Base-by-base conservation (phyloP, 2,329 filamentous ascomycete genomes). In the Emmonsiellopsis sp. region DNA sequence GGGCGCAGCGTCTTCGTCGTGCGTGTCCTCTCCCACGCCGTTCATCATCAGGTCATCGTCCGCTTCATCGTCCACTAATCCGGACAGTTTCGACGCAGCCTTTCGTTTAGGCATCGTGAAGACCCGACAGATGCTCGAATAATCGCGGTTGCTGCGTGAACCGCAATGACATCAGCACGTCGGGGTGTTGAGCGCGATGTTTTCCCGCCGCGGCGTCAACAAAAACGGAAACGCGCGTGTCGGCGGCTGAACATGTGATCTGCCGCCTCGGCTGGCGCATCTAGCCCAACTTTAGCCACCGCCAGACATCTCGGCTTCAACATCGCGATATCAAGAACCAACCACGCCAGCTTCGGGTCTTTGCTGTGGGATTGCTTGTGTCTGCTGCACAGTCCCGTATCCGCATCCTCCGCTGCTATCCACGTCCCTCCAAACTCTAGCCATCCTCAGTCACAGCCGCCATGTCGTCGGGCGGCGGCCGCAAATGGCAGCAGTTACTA, bases 41-140 rank as follows among this genome's bases (percentile, higher is more conserved):
- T 49, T 40, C 53, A 63, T 61, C n/a, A 66, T 61, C 55, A 65
- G 63, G 6, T 68, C 58, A 51, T 73, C 70, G 37, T 75, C 71
- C 56, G 68, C 67, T 40, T 79, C 76, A 11, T 74, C 76, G 47
- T 74, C 74, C 8, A 77, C 61, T 21, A 78, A 59, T 8, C 69
- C 71, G 36, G 75, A 75, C 13, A 78, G 57, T 52, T 71, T 73
- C 36, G 71, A 62, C 11, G 65, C 56, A 6, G 65, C 68, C 56
- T 74, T 74, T 45, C 69, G 60, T 57, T 72, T 73, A 8, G 70
- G 67, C 69, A 72, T 72, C 31, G 42, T 43, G 42, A 21, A 31
- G 21, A 40, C 7, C 13, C 8, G 17, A 42, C 17, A 4, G 7
- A 14, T 42, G 17, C 7, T 8, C 10, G 40, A 8, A 8, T 17